Base-by-base conservation (phyloP, 2,329 filamentous ascomycete genomes). In the Beauveria sp. region DNA sequence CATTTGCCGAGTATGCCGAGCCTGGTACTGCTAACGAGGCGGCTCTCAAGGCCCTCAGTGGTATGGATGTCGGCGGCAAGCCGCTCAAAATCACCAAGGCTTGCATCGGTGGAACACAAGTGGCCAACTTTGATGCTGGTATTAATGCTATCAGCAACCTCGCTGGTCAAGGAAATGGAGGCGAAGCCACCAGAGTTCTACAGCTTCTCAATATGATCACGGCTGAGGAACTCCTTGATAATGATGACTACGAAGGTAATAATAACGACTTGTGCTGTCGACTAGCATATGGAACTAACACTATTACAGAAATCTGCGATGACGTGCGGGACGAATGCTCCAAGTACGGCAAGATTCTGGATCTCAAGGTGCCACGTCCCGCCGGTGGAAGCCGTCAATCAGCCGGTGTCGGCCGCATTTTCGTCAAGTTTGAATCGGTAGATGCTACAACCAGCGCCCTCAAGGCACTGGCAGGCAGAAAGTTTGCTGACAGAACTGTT, bases 201-300 rank as follows among this genome's bases (percentile, higher is more conserved):
- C 93, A 96, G 76, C 79, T 99, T 64, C 84, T 99, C 70, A 99
- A 99, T 79, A 99, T 99, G 95, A 93, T 99, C 42, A 99, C 95
- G 0, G 83, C 92, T 0, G 95, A 99, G 69, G 95, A 99, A 75
- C 79, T 99, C 26, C 86, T 97, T 76, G 93, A 98, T 71, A 87
- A 87, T 57, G 93, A 98, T 42, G 95, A 99, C 70, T 98, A 97
- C 70, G 90, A 97, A 76, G 93, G 93, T 93, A 81, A 71, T 79
- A 68, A 10, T 20, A 46, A 16, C 38, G 16, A 22, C 34, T 18
- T 9, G 8, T 18, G 9, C 47, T 4, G 16, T 7, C 10, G 18
- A 24, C 22, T n/a, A 20, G 18, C 10, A 20, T 7, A 20, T 20
- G 3, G 22, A 47, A 60, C 78, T 82, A 74, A 81, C 66, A 46